Conservation (phyloP, 495 filamentous ascomycete species). For the Usnea hakonensis region DNA sequence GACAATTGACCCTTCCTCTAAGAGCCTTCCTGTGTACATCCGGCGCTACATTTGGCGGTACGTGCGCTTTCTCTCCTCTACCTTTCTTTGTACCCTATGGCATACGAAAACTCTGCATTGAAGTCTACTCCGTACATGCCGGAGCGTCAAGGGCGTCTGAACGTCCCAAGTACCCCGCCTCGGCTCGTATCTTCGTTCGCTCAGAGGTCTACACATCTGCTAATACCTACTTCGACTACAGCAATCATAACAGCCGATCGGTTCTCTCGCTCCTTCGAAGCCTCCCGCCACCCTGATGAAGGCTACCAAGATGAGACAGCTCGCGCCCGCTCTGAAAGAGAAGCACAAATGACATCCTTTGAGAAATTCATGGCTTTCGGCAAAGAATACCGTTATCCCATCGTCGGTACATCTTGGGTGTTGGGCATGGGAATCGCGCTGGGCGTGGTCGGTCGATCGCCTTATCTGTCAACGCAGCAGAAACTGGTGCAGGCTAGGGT, state of each 20-base stretch:
- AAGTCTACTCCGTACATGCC: background rate
- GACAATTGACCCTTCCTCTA: conserved; percentile 76
- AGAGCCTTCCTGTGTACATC: conserved; percentile 84
- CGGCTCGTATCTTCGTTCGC: background rate
- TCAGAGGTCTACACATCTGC: background rate
- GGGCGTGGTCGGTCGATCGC: conserved; percentile 68
- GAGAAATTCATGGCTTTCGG: conserved; percentile 53
- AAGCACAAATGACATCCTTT: conserved; percentile 44
- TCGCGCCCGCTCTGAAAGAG: conserved; percentile 41
- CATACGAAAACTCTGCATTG: background rate
- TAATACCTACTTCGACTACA: conserved; percentile 4
- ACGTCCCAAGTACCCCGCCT: background rate
- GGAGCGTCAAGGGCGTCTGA: background rate
- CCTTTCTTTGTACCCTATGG: background rate
- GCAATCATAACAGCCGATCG: conserved; percentile 81
- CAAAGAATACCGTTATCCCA: conserved; percentile 77
- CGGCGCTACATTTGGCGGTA: conserved; percentile 67
- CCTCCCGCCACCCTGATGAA: conserved; percentile 54
- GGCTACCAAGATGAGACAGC: conserved; percentile 59
- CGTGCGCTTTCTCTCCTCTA: conserved; percentile 2
- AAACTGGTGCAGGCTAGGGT: conserved; percentile 97
- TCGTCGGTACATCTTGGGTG: conserved; percentile 79
- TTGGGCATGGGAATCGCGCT: conserved; percentile 72
- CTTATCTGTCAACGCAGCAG: conserved; percentile 66
- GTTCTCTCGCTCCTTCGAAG: conserved; percentile 65